phyloP scores from a whole-genome alignment of 2,329 filamentous ascomycete genomes.

The Beauveria asiatica region DNA sequence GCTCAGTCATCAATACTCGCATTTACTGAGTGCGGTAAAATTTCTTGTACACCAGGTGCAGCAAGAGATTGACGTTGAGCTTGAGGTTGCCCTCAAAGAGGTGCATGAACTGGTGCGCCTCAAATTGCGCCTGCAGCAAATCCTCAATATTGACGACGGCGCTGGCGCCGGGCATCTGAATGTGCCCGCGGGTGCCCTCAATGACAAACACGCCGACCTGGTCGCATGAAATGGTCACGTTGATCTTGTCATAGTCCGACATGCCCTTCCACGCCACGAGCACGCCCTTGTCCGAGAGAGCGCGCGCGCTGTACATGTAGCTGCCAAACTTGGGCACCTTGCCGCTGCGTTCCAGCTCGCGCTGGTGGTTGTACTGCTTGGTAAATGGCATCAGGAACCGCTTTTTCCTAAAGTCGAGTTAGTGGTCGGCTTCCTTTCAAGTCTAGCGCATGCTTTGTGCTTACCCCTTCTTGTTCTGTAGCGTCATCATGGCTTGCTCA shows the following conservation, averaged over 20 bases:
- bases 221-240: constrained; percentile 89
- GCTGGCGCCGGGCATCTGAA: constrained; percentile 91
- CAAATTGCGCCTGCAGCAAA: constrained; percentile 91
- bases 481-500: constrained; percentile 92
- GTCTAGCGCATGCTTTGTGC: constrained; percentile 18
- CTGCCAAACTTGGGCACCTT: constrained; percentile 95
- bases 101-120: constrained; percentile 92
- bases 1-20: no score
- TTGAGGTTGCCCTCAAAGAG: constrained; percentile 79
- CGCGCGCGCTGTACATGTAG: constrained; percentile 91
- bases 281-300: constrained; percentile 86
- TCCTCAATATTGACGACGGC: constrained; percentile 87
- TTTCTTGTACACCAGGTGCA: constrained; percentile 98
- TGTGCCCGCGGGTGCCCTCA: constrained; percentile 82
- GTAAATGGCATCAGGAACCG: constrained; percentile 93
- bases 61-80: constrained; percentile 90
- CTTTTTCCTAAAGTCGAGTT: constrained; percentile 57
- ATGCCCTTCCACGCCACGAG: constrained; percentile 87
- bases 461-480: constrained; percentile 92
- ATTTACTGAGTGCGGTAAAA: constrained; percentile 70
- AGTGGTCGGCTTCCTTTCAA: constrained; percentile 8
- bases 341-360: constrained; percentile 84
- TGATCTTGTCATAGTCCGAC: constrained; percentile 80
- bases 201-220: constrained; percentile 90
- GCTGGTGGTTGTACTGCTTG: constrained; percentile 97